Evolutionary conservation across 805 yeast genomes (phyloP), one percentile per base, ranked within the genome.

Genomic region (Teunomyces kruisii): DNA sequence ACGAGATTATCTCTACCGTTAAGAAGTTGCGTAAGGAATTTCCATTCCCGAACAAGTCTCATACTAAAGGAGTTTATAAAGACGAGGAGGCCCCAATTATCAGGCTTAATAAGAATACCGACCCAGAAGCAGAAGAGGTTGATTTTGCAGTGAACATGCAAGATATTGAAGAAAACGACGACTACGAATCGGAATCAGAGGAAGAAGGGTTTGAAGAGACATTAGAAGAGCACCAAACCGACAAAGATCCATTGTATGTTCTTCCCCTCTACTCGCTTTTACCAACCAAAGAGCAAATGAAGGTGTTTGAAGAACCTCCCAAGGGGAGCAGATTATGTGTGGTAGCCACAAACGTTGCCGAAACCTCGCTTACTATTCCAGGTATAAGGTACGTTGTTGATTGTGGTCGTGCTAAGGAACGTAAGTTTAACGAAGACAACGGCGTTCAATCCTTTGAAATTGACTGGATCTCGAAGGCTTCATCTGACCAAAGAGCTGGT

Each of bases 271-370:
- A 94, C 64, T 92, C 99, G 6, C 70, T 94, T 38, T 72, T 94
- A 31, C 96, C 99, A n/a, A 90, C 98, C 0, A 80, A 79, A 39
- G 96, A 94, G 58, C 99, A 94, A 68, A 83, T 94, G 90, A 87
- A 83, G 59, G 96, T 94, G 2, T 94, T 94, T 60, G 79, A 87
- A 45, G 72, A 74, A 0, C 96, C 97, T 2, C 99, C 99, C 2
- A 68, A 71, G 19, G 96, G 96, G 4, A 78, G 90, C 32, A 76
- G 99, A 56, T 64, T 94, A 8, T 90, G 97, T 72, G 86, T 94
- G 32, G 88, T 94, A 27, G 96, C 99, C 4, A 94, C 99, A 1
- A 94, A 94, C 60, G 96, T 94, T 46, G 99, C 99, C 0, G 99
- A 94, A 64, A 94, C 99, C 0, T 90, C 97, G 1, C 76, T 94